phyloP scores from a whole-genome alignment of 179 eudicot species.

The Beta lomatogona region DNA sequence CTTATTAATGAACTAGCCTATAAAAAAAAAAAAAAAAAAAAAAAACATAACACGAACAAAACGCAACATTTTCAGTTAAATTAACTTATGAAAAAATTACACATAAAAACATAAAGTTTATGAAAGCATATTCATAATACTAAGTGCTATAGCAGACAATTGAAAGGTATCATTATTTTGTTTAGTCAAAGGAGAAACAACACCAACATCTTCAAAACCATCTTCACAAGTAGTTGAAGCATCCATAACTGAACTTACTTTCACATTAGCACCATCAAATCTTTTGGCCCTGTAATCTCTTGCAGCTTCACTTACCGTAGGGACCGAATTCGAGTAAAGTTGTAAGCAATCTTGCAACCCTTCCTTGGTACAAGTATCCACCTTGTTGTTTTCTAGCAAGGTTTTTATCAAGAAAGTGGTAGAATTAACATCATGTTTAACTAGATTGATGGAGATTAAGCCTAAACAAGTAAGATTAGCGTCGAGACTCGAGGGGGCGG shows the following conservation, averaged over 20 bases:
- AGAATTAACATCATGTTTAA: constrained; percentile 14
- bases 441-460: constrained; percentile 31
- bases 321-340: constrained; percentile 29
- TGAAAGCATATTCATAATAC: constrained; percentile 29
- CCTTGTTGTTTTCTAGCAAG: not conserved
- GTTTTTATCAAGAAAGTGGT: constrained; percentile 20
- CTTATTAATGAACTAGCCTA: no score
- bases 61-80: not conserved
- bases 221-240: constrained; percentile 37
- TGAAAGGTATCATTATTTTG: constrained; percentile 33
- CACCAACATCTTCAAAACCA: constrained; percentile 36
- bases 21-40: not conserved
- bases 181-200: constrained; percentile 36
- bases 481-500: constrained; percentile 27
- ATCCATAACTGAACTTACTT: constrained; percentile 38
- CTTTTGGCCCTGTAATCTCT: constrained; percentile 29
- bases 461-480: constrained; percentile 34
- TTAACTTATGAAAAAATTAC: not conserved
- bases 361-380: not conserved
- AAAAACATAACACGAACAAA: not conserved
- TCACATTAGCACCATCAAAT: constrained; percentile 30
- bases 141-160: constrained; percentile 34
- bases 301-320: constrained; percentile 22
- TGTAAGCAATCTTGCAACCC: constrained; percentile 34
- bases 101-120: not conserved